phyloP scores from a whole-genome alignment of 2,329 filamentous ascomycete species.

The Nemania serpens region DNA sequence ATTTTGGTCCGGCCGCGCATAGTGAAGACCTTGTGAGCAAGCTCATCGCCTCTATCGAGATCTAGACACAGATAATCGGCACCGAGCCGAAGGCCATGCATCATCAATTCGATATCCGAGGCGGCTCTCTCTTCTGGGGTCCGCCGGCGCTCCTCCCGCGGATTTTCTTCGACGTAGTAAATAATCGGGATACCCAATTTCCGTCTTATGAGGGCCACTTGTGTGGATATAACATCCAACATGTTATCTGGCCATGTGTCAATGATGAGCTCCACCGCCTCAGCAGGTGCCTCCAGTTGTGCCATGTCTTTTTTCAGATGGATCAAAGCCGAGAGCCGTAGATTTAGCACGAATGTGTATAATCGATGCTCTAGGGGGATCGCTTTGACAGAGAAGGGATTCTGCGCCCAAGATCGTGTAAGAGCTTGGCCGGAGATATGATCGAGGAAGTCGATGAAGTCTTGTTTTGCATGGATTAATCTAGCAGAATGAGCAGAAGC shows the following conservation, averaged over 20 bases:
- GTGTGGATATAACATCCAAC: conserved; percentile 55
- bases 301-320: conserved; percentile 55
- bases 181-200: conserved; percentile 61
- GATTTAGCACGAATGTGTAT: conserved; percentile 64
- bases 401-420: conserved; percentile 58
- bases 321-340: conserved; percentile 64
- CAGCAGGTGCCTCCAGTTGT: conserved; percentile 60
- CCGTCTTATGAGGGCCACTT: conserved; percentile 62
- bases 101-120: conserved; percentile 61
- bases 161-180: conserved; percentile 59
- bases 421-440: conserved; percentile 59
- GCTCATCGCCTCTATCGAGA: conserved; percentile 57
- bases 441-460: conserved; percentile 64
- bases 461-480: conserved; percentile 63
- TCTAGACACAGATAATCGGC: conserved; percentile 70
- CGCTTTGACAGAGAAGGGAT: conserved; percentile 63
- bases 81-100: conserved; percentile 67
- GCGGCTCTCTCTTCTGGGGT: conserved; percentile 45
- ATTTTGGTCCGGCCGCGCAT: conserved; percentile 63
- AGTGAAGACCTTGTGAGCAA: conserved; percentile 55
- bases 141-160: conserved; percentile 48
- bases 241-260: conserved; percentile 60
- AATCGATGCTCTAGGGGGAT: conserved; percentile 62
- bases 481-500: conserved; percentile 59
- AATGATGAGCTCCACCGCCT: conserved; percentile 64